These are phyloP conservation scores for Thyridium curvatum DNA, from an alignment of 2,329 filamentous ascomycete genomes.

Conservation along the genomic window DNA sequence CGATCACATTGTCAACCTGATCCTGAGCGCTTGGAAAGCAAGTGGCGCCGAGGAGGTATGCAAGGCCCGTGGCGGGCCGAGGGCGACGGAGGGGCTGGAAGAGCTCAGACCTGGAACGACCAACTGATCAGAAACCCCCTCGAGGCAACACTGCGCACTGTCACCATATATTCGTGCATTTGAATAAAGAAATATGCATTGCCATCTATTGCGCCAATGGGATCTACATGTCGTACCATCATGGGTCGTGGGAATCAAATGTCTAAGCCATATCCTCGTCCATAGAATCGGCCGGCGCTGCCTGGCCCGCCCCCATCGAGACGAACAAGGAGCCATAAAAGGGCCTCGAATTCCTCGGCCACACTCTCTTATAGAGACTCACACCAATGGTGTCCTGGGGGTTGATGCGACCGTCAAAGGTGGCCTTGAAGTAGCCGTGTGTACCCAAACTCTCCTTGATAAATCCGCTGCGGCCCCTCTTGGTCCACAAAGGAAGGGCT, in stretches of 20 bases:
- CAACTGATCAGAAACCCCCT: slow-evolving; percentile 1
- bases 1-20: slow-evolving; percentile 79
- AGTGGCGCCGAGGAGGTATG: slow-evolving; percentile 68
- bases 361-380: slow-evolving; percentile 80
- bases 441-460: slow-evolving; percentile 94
- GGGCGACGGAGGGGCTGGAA: slow-evolving; percentile 50
- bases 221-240: neutral
- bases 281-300: slow-evolving; percentile 26
- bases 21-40: slow-evolving; percentile 86
- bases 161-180: no score
- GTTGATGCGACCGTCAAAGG: slow-evolving; percentile 93
- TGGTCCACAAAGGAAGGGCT: slow-evolving; percentile 90
- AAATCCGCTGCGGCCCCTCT: slow-evolving; percentile 77
- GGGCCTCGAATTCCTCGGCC: slow-evolving; percentile 61
- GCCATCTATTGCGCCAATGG: slow-evolving; percentile 3
- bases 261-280: slow-evolving; percentile 28
- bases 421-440: slow-evolving; percentile 99
- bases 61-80: slow-evolving; percentile 48
- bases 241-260: neutral
- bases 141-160: neutral
- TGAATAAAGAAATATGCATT: slow-evolving; percentile 4
- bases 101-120: slow-evolving; percentile 19
- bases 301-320: slow-evolving; percentile 13
- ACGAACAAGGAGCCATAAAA: slow-evolving; percentile 36
- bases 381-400: slow-evolving; percentile 91